Percentiles rank a stretch among this genome's conserved stretches.
These are phyloP conservation scores for Sporothrix inflata DNA, from an alignment of 2,329 filamentous ascomycete genomes.

Conservation along the genomic window DNA sequence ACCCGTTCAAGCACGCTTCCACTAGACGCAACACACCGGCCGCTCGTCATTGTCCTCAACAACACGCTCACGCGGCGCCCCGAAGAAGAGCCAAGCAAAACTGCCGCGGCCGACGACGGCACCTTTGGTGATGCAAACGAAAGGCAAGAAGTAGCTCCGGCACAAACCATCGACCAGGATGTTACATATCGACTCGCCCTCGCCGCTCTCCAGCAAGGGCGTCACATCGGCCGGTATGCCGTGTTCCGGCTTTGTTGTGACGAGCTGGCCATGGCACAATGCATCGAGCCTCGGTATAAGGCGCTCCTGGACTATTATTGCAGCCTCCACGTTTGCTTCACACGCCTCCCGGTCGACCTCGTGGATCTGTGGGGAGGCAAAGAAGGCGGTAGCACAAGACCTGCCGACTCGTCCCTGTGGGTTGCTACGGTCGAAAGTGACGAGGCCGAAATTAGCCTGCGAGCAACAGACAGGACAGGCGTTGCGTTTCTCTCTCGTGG, in stretches of 20 bases:
- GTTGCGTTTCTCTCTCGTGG: slow-evolving; percentile 25
- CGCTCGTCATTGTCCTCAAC: slow-evolving; percentile 32
- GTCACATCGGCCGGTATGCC: background rate
- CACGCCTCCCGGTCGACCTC: slow-evolving; percentile 14
- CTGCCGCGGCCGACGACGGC: background rate
- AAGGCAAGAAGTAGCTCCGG: background rate
- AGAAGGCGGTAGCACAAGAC: background rate
- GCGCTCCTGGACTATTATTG: slow-evolving; percentile 32
- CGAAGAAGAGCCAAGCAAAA: background rate
- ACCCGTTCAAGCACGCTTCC: background rate
- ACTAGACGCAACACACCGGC: background rate
- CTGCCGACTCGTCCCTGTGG: slow-evolving; percentile 26
- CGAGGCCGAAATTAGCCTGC: slow-evolving; percentile 27
- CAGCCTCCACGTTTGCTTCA: slow-evolving; percentile 30
- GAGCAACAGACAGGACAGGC: background rate
- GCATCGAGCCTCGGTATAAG: slow-evolving; percentile 30
- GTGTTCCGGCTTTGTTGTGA: slow-evolving; percentile 26
- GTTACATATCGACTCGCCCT: slow-evolving; percentile 21
- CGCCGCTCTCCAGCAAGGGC: slow-evolving; percentile 11
- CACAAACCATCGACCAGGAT: background rate
- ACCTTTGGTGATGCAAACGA: background rate
- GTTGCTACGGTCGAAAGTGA: slow-evolving; percentile 28
- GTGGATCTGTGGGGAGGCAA: slow-evolving; percentile 21
- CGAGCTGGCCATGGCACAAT: slow-evolving; percentile 26
- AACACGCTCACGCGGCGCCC: slow-evolving; percentile 23